phyloP scores from a whole-genome alignment of 352 stramenopile species.

The Phytophthora sojae region DNA sequence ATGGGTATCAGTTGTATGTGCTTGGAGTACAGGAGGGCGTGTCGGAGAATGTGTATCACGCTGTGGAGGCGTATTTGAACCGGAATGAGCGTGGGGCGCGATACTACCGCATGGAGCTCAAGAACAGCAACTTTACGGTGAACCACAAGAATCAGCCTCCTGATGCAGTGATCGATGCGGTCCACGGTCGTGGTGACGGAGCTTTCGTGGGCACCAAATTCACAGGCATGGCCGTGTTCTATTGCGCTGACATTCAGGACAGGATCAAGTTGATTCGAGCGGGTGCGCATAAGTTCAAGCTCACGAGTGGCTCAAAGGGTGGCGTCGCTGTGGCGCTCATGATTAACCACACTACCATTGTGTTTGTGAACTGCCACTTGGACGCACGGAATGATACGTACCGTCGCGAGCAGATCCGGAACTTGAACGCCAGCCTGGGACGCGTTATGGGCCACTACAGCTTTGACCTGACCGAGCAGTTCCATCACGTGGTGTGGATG shows the following conservation, averaged over 20 bases:
- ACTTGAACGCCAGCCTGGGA: constrained; percentile 78
- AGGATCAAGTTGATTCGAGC: constrained; percentile 81
- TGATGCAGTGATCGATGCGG: constrained; percentile 80
- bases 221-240: constrained; percentile 84
- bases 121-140: constrained; percentile 75
- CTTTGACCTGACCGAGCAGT: constrained; percentile 88
- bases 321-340: constrained; percentile 78
- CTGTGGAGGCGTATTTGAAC: constrained; percentile 79
- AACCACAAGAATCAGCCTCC: constrained; percentile 71
- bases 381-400: constrained; percentile 83
- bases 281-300: constrained; percentile 83
- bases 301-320: constrained; percentile 84
- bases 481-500: constrained; percentile 92
- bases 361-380: constrained; percentile 89
- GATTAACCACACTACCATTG: constrained; percentile 81
- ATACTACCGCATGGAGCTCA: constrained; percentile 82
- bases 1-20: constrained; percentile 89
- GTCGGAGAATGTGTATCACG: constrained; percentile 87
- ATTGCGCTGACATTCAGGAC: constrained; percentile 54
- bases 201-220: constrained; percentile 89
- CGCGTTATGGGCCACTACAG: constrained; percentile 81
- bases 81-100: constrained; percentile 61
- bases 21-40: constrained; percentile 88
- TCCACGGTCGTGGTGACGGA: constrained; percentile 81
- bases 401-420: constrained; percentile 85